Base-by-base conservation (phyloP, 768 basidiomycete genomes). In the Phylloporus arenicola region DNA sequence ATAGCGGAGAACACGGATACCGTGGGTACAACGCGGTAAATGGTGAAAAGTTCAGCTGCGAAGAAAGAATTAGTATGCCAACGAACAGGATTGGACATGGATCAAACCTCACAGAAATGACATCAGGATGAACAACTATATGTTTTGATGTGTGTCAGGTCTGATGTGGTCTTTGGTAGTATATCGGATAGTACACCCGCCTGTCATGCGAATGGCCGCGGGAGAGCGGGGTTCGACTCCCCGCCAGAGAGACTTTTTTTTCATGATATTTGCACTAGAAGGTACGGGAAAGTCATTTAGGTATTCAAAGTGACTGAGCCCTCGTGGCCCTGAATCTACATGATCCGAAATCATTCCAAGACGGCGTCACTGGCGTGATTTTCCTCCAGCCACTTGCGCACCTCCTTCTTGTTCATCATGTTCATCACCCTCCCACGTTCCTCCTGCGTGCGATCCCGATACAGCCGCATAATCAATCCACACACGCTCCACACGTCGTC, bases 401-500 rank as follows among this genome's bases (percentile, higher is more conserved):
- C 82, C 31, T 83, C 88, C 65, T 83, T 85, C 68, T 92, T 92
- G 34, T 75, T 77, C 35, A 90, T 70, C 73, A 90, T 72, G 19
- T 59, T 60, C 47, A 81, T 73, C 42, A 82, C 66, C 27, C 80
- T 73, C 48, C 74, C 68, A 48, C 75, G 77, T 22, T 75, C 73
- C 43, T 70, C 68, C 19, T 56, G 64, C 10, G 67, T 72, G 45
- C 84, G 74, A 43, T 73, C 63, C 4, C 83, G 75, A 64, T 88
- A 97, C 4, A 97, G 70, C 35, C 85, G 76, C 86, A 90, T 88
- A 45, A 95, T 78, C 58, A 79, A 76, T n/a, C 90, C 92, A 52
- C 84, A 84, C 8, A 93, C 82, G 57, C 75, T 82, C 84, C 86
- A 87, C 24, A 96, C 75, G 59, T 96, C 94, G 47, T 92, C 90